Evolutionary conservation across 2,329 filamentous ascomycete species (phyloP), one percentile per base, ranked within the genome.

Genomic region (Pleoardoris graminearum): DNA sequence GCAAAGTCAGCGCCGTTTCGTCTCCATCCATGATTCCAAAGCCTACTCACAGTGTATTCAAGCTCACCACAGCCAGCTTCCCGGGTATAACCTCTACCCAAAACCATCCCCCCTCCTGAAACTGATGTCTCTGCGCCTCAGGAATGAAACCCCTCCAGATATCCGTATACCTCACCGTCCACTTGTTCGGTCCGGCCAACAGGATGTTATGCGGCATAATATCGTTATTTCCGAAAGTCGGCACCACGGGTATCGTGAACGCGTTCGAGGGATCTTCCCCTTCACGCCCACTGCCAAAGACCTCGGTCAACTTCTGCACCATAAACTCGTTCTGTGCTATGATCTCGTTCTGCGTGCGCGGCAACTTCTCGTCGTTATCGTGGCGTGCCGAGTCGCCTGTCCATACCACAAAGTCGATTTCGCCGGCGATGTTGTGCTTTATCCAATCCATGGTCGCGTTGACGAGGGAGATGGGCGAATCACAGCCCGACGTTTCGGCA

Each of bases 181-280:
- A 96, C 58, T 83, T 82, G 66, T 97, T 97, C 14, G 94, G 94
- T 0, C 93, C 94, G 1, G 84, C 80, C 36, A 85, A 79, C 71
- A 99, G 86, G 68, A 97, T 95, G 67, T 99, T 99, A 76, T 99
- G 94, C 1, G 94, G 94, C 54, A 97, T 84, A 53, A 99, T 92
- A 68, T 99, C 94, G 74, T 99, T 99, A 77, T 99, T 99, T 55
- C 94, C 94, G 62, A 97, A 87, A 0, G 87, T 97, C 0, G 94
- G 92, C 17, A 99, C 81, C 25, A 97, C 84, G 3, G 94, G 93
- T 3, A 97, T 82, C 11, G 80, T 74, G 53, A 91, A 82, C 51
- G 84, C 83, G 48, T 83, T 78, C 29, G 78, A 77, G n/a, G 79
- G 79, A 54, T 77, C 67, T 55, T 76, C 68, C 32, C 73, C 71